These are phyloP conservation scores for Phialemonium atrogriseum DNA, from an alignment of 2,329 filamentous ascomycete species.

Conservation along the genomic window DNA sequence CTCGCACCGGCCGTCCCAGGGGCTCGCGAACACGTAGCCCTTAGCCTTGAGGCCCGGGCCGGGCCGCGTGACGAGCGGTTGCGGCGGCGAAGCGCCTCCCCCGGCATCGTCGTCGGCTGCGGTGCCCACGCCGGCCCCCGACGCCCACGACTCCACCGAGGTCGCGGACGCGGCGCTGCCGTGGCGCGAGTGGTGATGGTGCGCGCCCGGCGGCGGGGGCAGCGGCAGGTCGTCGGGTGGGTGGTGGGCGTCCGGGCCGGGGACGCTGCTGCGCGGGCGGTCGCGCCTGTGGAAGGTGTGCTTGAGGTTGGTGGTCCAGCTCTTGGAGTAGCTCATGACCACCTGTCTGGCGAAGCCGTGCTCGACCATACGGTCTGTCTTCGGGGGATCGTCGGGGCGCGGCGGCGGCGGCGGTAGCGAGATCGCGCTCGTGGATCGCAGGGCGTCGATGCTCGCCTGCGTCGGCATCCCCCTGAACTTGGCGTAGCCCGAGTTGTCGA, in stretches of 20 bases:
- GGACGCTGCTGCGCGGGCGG: constrained; percentile 18
- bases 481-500: constrained; percentile 48
- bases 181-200: constrained; percentile 18
- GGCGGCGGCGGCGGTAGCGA: constrained; percentile 4
- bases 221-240: constrained; percentile 12
- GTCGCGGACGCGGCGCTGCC: constrained; percentile 24
- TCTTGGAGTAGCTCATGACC: constrained; percentile 48
- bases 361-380: no score
- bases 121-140: constrained; percentile 3
- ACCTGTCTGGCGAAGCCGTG: constrained; percentile 44
- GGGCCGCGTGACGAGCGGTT: constrained; percentile 29
- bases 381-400: not conserved
- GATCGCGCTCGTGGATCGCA: constrained; percentile 1
- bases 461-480: constrained; percentile 45
- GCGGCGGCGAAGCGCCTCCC: not conserved
- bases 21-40: constrained; percentile 73
- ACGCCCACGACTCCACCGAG: constrained; percentile 19
- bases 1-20: constrained; percentile 81
- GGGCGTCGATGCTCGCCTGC: constrained; percentile 25
- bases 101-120: no score
- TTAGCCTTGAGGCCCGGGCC: constrained; percentile 43
- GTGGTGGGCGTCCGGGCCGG: not conserved
- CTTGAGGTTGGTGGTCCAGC: constrained; percentile 37
- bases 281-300: constrained; percentile 32
- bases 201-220: constrained; percentile 6